phyloP scores from a whole-genome alignment of 768 basidiomycete species.

The Macrolepiota albuminosa region DNA sequence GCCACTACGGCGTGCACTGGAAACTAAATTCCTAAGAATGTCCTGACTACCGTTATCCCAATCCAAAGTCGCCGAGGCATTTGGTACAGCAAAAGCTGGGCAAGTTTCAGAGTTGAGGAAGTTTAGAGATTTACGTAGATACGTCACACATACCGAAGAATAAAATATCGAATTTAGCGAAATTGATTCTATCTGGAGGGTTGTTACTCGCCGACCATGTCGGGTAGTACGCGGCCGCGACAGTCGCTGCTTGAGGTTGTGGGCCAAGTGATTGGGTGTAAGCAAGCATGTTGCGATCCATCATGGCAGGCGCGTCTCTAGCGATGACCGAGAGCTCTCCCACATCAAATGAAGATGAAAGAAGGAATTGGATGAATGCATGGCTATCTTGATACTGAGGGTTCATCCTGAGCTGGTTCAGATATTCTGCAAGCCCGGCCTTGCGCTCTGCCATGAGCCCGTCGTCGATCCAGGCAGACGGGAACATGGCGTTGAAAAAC shows the following conservation, averaged over 20 bases:
- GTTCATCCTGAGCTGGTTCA: background rate
- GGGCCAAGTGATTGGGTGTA: background rate
- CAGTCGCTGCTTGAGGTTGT: slow-evolving; percentile 12
- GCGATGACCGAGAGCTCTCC: slow-evolving; percentile 2
- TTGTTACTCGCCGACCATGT: slow-evolving; percentile 44
- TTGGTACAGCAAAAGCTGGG: slow-evolving; percentile 66
- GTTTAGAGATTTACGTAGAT: background rate
- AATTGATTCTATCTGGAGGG: slow-evolving; percentile 57
- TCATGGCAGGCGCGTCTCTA: background rate
- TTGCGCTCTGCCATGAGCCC: background rate
- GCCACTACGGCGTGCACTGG: slow-evolving; percentile 47
- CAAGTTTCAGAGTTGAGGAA: background rate
- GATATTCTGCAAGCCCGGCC: background rate
- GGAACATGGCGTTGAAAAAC: background rate
- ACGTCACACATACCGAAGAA: slow-evolving; percentile 44
- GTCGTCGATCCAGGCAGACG: background rate
- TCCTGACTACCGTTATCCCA: slow-evolving; percentile 48
- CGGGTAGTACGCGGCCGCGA: slow-evolving; percentile 46
- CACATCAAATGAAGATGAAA: background rate
- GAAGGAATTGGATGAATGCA: background rate
- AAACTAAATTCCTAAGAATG: slow-evolving; percentile 52
- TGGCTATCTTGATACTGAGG: background rate
- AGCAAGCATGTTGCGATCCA: slow-evolving; percentile 11
- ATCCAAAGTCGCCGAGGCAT: slow-evolving; percentile 46
- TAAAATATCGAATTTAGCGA: slow-evolving; percentile 59